Evolutionary conservation across 2,329 filamentous ascomycete species (phyloP).

Genomic region (Penicillium occitanis): DNA sequence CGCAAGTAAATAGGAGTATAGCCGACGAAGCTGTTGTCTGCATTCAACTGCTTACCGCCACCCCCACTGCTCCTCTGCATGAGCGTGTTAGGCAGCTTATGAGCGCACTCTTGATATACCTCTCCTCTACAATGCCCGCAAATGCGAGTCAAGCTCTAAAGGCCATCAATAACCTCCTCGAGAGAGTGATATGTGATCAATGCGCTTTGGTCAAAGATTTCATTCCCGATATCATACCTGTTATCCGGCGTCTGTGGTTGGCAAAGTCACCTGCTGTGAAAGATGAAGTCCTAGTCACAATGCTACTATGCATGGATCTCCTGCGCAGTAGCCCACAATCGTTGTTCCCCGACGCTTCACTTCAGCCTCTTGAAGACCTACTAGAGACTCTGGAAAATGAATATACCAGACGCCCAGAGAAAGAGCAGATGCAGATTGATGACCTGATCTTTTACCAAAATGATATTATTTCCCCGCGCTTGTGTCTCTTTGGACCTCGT

Average conservation of each 20-base stretch:
- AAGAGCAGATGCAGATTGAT: slow-evolving; percentile 72
- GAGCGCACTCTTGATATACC: slow-evolving; percentile 57
- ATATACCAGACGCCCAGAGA: slow-evolving; percentile 70
- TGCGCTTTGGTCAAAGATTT: slow-evolving; percentile 61
- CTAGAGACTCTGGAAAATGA: slow-evolving; percentile 72
- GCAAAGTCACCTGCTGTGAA: slow-evolving; percentile 66
- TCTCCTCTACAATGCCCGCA: slow-evolving; percentile 59
- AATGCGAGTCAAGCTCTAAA: slow-evolving; percentile 71
- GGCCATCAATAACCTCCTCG: slow-evolving; percentile 70
- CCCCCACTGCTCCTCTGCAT: slow-evolving; percentile 66
- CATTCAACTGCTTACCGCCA: slow-evolving; percentile 62
- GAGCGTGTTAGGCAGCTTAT: slow-evolving; percentile 59
- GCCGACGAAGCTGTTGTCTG: slow-evolving; percentile 63
- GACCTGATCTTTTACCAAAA: slow-evolving; percentile 62
- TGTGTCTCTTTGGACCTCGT: slow-evolving; percentile 37
- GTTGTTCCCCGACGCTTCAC: slow-evolving; percentile 41
- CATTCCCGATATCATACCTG: slow-evolving; percentile 63
- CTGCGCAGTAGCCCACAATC: slow-evolving; percentile 47
- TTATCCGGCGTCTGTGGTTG: slow-evolving; percentile 76
- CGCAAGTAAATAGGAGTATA: slow-evolving; percentile 35
- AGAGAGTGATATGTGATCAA: slow-evolving; percentile 66
- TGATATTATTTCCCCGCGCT: slow-evolving; percentile 36
- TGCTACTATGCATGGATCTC: slow-evolving; percentile 66
- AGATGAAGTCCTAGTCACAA: slow-evolving; percentile 73
- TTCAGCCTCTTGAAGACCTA: slow-evolving; percentile 60